Conservation (phyloP, 2,329 filamentous ascomycete genomes). For the Colletotrichum musicola region DNA sequence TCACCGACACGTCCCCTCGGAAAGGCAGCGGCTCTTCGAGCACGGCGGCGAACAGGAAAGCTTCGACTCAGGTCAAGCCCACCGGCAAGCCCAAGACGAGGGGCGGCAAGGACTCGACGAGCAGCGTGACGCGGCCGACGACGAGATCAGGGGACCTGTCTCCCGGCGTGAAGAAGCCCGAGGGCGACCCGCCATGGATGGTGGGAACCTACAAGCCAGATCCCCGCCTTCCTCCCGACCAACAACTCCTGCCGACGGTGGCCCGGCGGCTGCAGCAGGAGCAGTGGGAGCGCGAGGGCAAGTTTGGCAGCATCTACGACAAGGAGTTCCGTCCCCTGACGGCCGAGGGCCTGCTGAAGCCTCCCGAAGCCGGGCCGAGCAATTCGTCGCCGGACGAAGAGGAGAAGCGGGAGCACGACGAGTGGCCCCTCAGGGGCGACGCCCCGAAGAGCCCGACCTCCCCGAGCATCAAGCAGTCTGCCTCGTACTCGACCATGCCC, state of each 20-base stretch:
- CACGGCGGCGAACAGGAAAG: slow-evolving; percentile 56
- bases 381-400: slow-evolving; percentile 42
- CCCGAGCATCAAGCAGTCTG: slow-evolving; percentile 51
- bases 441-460: slow-evolving; percentile 60
- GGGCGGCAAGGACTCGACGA: slow-evolving; percentile 64
- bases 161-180: slow-evolving; percentile 73
- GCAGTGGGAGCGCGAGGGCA: slow-evolving; percentile 93
- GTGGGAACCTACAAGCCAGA: slow-evolving; percentile 96
- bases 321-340: slow-evolving; percentile 88
- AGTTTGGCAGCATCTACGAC: slow-evolving; percentile 87
- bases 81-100: slow-evolving; percentile 73
- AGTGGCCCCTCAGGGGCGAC: slow-evolving; percentile 71
- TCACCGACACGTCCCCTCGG: slow-evolving; percentile 67
- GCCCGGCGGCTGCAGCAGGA: slow-evolving; percentile 92
- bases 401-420: slow-evolving; percentile 52
- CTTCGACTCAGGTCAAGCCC: slow-evolving; percentile 57
- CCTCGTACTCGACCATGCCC: slow-evolving; percentile 74
- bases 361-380: slow-evolving; percentile 52
- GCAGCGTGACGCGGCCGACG: slow-evolving; percentile 67
- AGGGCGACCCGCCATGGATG: slow-evolving; percentile 97
- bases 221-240: slow-evolving; percentile 90
- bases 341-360: slow-evolving; percentile 67
- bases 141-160: slow-evolving; percentile 72
- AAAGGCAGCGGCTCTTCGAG: slow-evolving; percentile 52
- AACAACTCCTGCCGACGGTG: slow-evolving; percentile 95